Evolutionary conservation across 2,329 filamentous ascomycete species (phyloP).

Genomic region (Exophiala calicioides): DNA sequence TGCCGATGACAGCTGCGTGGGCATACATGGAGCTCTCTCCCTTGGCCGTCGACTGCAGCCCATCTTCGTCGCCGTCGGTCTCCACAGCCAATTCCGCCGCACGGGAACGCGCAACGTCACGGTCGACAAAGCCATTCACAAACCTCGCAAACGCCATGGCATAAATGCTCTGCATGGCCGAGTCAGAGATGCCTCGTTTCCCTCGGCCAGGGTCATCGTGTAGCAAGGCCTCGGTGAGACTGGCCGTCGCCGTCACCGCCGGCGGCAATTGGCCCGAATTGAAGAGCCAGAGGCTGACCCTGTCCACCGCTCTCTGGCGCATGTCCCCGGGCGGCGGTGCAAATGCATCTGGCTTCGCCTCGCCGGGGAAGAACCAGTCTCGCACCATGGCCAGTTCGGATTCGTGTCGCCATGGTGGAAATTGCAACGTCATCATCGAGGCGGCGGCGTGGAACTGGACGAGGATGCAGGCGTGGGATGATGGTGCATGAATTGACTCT

Average conservation of each 20-base stretch:
- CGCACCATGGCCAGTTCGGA: constrained; percentile 32
- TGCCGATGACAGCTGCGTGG: constrained; percentile 27
- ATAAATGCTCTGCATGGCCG: constrained; percentile 32
- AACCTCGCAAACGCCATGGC: constrained; percentile 33
- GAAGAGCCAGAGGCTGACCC: constrained; percentile 30
- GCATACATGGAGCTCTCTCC: constrained; percentile 33
- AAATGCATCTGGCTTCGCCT: constrained; percentile 26
- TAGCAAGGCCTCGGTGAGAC: constrained; percentile 29
- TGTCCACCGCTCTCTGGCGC: constrained; percentile 28
- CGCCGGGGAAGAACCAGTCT: constrained; percentile 31
- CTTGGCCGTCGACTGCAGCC: constrained; percentile 3
- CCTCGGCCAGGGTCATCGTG: constrained; percentile 23
- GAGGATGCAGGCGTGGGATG: too few relatives aligned
- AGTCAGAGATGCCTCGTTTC: constrained; percentile 20
- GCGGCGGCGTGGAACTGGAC: not conserved
- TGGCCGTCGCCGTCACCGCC: constrained; percentile 28
- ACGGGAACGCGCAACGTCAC: constrained; percentile 27
- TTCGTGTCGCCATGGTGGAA: constrained; percentile 28
- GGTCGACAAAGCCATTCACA: constrained; percentile 33
- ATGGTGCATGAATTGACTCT: too few relatives aligned
- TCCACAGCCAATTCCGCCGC: constrained; percentile 22
- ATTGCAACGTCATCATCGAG: constrained; percentile 18
- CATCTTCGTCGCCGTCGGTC: constrained; percentile 8
- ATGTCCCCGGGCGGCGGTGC: constrained; percentile 20
- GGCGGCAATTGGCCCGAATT: constrained; percentile 26